Conservation (phyloP, 129 eudicot species). For the Saussurea involucrata region DNA sequence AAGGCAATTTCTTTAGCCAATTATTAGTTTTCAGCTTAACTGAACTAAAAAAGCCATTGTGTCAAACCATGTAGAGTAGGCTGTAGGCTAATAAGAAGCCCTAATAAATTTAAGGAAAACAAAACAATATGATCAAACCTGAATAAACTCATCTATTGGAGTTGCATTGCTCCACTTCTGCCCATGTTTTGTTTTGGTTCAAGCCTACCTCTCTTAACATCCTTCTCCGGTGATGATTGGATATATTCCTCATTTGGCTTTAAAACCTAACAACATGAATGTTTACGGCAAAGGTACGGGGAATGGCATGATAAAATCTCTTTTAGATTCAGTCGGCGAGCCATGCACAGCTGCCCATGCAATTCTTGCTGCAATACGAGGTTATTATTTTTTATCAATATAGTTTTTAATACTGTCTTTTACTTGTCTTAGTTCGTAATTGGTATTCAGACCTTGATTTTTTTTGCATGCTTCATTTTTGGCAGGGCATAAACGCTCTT, state of each 20-base stretch:
- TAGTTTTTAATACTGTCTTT: neutral
- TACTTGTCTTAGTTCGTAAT: neutral
- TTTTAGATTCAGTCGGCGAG: constrained; percentile 76
- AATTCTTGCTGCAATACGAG: constrained; percentile 66
- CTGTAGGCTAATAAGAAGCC: neutral
- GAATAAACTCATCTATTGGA: neutral
- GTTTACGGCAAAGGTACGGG: constrained; percentile 74
- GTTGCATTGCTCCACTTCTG: neutral
- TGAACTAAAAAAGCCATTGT: neutral
- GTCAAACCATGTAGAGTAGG: neutral
- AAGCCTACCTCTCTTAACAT: no score
- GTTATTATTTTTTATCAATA: constrained; percentile 20
- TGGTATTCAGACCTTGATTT: neutral
- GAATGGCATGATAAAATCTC: constrained; percentile 94
- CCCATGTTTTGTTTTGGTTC: neutral
- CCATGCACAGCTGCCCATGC: constrained; percentile 80
- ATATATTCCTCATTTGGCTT: constrained; percentile 6
- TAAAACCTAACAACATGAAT: constrained; percentile 3
- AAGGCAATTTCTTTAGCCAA: neutral
- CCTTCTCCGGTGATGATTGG: neutral
- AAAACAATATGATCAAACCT: neutral
- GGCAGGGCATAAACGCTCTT: constrained; percentile 72
- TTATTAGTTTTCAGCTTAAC: neutral
- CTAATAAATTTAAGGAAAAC: neutral
- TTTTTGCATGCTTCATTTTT: constrained; percentile 5